A percentile compares a stretch with the other conserved stretches of the same genome.
phyloP scores from a whole-genome alignment of 352 stramenopile species.

The Halophytophthora batemanensis region DNA sequence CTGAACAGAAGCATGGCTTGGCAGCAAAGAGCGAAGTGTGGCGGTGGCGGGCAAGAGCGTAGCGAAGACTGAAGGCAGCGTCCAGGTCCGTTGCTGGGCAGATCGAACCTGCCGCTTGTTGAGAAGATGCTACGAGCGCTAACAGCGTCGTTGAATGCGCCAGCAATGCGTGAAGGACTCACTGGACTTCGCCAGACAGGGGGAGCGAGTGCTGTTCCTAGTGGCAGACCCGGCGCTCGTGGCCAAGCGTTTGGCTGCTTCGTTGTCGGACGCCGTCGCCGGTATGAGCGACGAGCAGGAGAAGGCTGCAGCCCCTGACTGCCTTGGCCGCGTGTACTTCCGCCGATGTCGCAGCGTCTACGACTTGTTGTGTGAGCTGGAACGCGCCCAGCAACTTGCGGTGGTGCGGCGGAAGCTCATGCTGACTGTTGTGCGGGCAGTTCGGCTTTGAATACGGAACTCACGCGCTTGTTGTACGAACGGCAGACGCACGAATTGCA shows the following conservation, averaged over 20 bases:
- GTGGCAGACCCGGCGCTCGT: constrained; percentile 20
- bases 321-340: constrained; percentile 32
- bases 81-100: background rate
- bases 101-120: no score
- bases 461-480: constrained; percentile 10
- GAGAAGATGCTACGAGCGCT: no score
- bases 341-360: constrained; percentile 32
- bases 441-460: constrained; percentile 6
- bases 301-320: constrained; percentile 14
- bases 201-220: constrained; percentile 16
- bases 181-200: constrained; percentile 12
- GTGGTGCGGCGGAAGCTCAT: constrained; percentile 14
- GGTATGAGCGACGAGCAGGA: constrained; percentile 6
- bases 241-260: constrained; percentile 21
- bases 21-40: background rate
- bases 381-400: constrained; percentile 22
- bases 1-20: constrained; percentile 1
- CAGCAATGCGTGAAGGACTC: constrained; percentile 20
- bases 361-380: constrained; percentile 32
- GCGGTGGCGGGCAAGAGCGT: background rate
- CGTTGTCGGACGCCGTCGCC: constrained; percentile 8
- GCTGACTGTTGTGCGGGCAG: background rate
- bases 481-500: constrained; percentile 13
- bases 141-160: background rate
- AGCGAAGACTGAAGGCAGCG: background rate